Evolutionary conservation across 352 stramenopile genomes (phyloP).

Genomic region (Phytopythium oedochilum): DNA sequence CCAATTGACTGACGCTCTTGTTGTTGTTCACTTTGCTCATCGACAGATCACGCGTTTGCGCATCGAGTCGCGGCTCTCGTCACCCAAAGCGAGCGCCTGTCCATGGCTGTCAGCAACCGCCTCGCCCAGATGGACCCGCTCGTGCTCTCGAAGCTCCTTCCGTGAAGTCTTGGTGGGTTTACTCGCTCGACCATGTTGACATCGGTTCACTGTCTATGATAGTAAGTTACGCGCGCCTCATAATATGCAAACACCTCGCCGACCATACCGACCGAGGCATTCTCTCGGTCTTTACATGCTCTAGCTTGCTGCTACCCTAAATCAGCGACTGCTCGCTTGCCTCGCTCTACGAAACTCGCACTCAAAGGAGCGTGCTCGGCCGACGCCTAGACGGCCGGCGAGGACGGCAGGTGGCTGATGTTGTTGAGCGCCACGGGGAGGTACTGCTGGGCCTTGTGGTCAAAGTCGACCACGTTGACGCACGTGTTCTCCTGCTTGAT

Average conservation of each 20-base stretch:
- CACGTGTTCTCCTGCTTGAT: conserved; percentile 83
- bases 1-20: background rate
- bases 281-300: background rate
- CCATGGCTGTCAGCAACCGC: conserved; percentile 9
- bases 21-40: background rate
- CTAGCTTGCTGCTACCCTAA: background rate
- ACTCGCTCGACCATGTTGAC: background rate
- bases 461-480: conserved; percentile 82
- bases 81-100: conserved; percentile 14
- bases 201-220: background rate
- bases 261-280: background rate
- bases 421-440: conserved; percentile 67
- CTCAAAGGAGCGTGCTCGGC: background rate
- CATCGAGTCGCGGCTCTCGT: conserved; percentile 28
- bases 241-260: background rate
- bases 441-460: conserved; percentile 50
- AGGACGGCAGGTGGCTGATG: conserved; percentile 44
- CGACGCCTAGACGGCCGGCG: conserved; percentile 11
- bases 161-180: background rate
- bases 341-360: background rate
- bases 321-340: background rate
- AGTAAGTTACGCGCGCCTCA: conserved; percentile 4
- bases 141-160: conserved; percentile 8
- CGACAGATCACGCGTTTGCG: conserved; percentile 22
- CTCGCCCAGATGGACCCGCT: conserved; percentile 27